Base-by-base conservation (phyloP, 106 monocot species). In the Dioscorea alata region DNA sequence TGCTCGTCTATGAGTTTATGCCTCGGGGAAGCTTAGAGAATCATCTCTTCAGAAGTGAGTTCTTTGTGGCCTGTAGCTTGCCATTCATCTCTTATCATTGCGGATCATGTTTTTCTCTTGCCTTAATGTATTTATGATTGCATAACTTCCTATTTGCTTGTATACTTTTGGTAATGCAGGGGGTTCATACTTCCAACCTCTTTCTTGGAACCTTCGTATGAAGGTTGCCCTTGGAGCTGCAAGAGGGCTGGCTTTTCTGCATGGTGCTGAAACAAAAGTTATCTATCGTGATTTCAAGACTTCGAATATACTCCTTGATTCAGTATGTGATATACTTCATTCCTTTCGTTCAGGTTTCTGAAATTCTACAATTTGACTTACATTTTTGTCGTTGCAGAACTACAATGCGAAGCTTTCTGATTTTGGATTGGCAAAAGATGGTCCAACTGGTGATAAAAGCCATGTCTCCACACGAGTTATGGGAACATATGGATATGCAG, bases 251-350 rank as follows among this genome's bases (percentile, higher is more conserved):
- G 91, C 96, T 21, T 96, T 84, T 79, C 84, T 96, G 34, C 96
- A 96, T 34, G 71, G 82, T 52, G 57, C 81, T 10, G 74, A 82
- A 13, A 70, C 78, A 32, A 79, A 78, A 69, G 91, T 96, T 51
- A 96, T 96, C 49, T 96, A 96, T 66, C 96, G 96, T 48, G 96
- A 96, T 80, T 96, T 96, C 68, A 96, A 96, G 80, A 75, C 89
- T 23, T 91, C 91, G 15, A 87, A 91, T 62, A 66, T 91, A 12
- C 91, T 91, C 25, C 84, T 91, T 60, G 91, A 91, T 72, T 69
- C 91, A 33, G 87, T 91, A 75, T 31, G 86, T 75, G 32, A 28
- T 59, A n/a, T 59, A 28, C 28, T 32, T 23, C 65, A 7, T 23
- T 49, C 1, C 4, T 28, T 24, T 12, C 14, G 13, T 56, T 28